Evolutionary conservation across 129 eudicot species (phyloP).

Genomic region (Lonicera japonica): DNA sequence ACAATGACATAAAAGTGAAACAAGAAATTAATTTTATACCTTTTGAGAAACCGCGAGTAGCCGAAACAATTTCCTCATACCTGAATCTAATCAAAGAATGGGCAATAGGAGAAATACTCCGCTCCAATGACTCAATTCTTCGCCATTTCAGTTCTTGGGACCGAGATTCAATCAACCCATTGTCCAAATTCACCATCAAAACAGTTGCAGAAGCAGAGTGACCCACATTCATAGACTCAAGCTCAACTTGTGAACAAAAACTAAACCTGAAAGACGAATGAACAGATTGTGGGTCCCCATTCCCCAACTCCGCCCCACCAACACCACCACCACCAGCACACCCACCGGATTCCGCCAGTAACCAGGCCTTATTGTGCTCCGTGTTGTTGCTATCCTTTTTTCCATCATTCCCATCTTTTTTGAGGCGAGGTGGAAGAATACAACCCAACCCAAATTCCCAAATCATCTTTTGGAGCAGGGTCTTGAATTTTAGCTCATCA

Average conservation of each 20-base stretch:
- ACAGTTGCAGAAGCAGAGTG: constrained; percentile 67
- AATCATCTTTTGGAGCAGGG: constrained; percentile 57
- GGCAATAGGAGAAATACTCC: constrained; percentile 85
- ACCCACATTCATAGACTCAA: constrained; percentile 68
- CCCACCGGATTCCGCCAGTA: constrained; percentile 89
- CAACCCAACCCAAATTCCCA: constrained; percentile 85
- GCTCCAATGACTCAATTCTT: constrained; percentile 74
- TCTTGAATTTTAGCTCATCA: constrained; percentile 13
- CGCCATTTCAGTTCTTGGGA: constrained; percentile 68
- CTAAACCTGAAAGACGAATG: constrained; percentile 98
- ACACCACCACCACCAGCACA: constrained; percentile 14
- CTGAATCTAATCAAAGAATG: constrained; percentile 65
- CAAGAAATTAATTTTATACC: constrained; percentile 31
- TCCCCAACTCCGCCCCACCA: constrained; percentile 30
- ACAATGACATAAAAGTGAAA: neutral
- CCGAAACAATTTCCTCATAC: constrained; percentile 65
- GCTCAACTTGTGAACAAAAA: constrained; percentile 87
- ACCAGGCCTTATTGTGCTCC: constrained; percentile 94
- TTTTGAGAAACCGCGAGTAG: constrained; percentile 72
- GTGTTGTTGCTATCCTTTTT: constrained; percentile 23
- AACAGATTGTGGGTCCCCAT: constrained; percentile 78
- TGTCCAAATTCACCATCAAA: constrained; percentile 98
- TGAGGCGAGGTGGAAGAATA: constrained; percentile 39
- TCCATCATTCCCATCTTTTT: constrained; percentile 18
- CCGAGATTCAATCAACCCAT: constrained; percentile 57